These are phyloP conservation scores for Gossypium raimondii DNA, from an alignment of 345 rosid genomes.

Conservation along the genomic window DNA sequence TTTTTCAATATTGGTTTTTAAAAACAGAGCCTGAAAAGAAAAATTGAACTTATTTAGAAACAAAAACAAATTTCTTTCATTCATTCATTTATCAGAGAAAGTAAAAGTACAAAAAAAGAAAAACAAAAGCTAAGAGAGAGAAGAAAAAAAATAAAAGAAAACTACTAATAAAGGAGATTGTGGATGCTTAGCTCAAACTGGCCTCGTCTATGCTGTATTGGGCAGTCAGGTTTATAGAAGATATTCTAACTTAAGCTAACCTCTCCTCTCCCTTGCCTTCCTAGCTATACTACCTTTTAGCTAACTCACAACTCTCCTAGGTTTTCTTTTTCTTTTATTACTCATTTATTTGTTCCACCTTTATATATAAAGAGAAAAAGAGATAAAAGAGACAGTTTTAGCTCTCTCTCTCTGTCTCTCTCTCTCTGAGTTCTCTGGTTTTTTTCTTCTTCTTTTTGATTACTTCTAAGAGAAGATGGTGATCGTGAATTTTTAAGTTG, in stretches of 20 bases:
- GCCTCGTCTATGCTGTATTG: slow-evolving; percentile 48
- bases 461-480: neutral
- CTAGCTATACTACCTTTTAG: slow-evolving; percentile 13
- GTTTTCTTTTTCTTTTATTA: slow-evolving; percentile 16
- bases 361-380: slow-evolving; percentile 1
- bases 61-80: no score
- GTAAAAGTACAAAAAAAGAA: slow-evolving; percentile 3
- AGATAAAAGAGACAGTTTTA: neutral
- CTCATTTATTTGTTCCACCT: neutral
- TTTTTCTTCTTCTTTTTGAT: neutral
- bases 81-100: neutral
- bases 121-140: slow-evolving; percentile 31
- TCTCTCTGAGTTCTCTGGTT: slow-evolving; percentile 7
- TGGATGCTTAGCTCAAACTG: slow-evolving; percentile 38
- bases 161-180: slow-evolving; percentile 22
- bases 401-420: neutral
- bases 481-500: slow-evolving; percentile 1
- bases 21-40: no score
- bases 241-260: slow-evolving; percentile 6
- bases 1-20: no score
- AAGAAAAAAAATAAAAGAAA: neutral
- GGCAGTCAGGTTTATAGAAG: slow-evolving; percentile 28
- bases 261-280: slow-evolving; percentile 9
- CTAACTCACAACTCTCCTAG: slow-evolving; percentile 23
- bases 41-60: no score